These are phyloP conservation scores for Dicorynia guianensis DNA, from an alignment of 306 rosid genomes.

Conservation along the genomic window DNA sequence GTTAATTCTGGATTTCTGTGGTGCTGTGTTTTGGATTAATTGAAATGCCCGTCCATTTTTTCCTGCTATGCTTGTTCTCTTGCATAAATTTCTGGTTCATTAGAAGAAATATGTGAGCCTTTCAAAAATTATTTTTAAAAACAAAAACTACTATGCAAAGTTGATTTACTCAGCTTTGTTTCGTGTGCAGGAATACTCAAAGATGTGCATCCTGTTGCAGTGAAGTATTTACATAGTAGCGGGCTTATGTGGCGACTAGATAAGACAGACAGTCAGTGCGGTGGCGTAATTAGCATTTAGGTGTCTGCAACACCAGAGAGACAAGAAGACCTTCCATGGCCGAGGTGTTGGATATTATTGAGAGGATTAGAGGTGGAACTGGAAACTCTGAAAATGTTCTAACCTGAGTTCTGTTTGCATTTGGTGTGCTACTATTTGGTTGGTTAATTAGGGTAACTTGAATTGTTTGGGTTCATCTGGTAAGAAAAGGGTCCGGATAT, in stretches of 20 bases:
- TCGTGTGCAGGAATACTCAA: conserved; percentile 36
- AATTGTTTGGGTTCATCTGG: too few species aligned
- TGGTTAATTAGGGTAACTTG: too few species aligned
- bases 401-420: not conserved
- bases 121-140: too few species aligned
- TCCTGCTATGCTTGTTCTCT: too few species aligned
- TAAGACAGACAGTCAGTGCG: conserved; percentile 49
- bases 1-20: too few species aligned
- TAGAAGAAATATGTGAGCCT: too few species aligned
- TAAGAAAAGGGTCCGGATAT: too few species aligned
- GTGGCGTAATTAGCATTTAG: conserved; percentile 70
- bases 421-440: too few species aligned
- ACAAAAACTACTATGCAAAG: too few species aligned
- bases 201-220: conserved; percentile 41
- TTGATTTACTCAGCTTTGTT: not conserved
- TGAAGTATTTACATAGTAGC: conserved; percentile 39
- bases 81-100: too few species aligned
- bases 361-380: conserved; percentile 35
- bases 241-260: conserved; percentile 40
- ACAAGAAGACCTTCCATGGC: conserved; percentile 71
- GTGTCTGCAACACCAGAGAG: conserved; percentile 64
- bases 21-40: too few species aligned
- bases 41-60: too few species aligned
- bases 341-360: conserved; percentile 54
- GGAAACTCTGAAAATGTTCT: conserved; percentile 14